Conservation (phyloP, 164 flowering plant species). For the Malania oleifera region DNA sequence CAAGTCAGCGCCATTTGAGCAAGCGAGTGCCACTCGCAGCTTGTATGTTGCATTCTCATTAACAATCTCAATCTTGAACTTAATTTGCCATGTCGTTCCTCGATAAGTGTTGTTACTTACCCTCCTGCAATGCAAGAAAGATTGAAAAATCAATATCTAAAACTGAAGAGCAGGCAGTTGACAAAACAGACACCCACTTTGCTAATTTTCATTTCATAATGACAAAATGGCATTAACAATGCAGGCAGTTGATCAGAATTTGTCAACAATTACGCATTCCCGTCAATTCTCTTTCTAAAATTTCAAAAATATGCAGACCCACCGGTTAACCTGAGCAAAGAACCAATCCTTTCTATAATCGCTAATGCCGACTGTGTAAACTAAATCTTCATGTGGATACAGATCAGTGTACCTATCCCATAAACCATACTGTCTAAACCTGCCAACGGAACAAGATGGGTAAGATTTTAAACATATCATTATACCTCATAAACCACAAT, state of each 20-base stretch:
- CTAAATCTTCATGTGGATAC: not conserved
- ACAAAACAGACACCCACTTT: not conserved
- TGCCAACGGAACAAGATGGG: not conserved
- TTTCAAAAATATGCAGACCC: not conserved
- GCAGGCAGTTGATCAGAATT: not conserved
- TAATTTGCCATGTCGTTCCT: constrained; percentile 23
- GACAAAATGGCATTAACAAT: no score
- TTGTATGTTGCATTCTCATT: constrained; percentile 8
- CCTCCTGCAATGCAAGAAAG: not conserved
- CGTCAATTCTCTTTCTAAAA: no score
- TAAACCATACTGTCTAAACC: constrained; percentile 3
- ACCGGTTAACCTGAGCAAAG: constrained; percentile 7
- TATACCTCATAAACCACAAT: not conserved
- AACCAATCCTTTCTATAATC: constrained; percentile 7
- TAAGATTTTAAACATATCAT: not conserved
- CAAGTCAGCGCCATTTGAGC: constrained; percentile 20
- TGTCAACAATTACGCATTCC: not conserved
- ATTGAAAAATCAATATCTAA: not conserved
- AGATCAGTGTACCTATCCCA: constrained; percentile 6
- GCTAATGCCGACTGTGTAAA: constrained; percentile 4
- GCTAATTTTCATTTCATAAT: no score
- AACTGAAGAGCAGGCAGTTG: not conserved
- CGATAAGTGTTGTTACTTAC: not conserved
- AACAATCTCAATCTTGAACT: constrained; percentile 6
- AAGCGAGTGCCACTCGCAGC: constrained; percentile 27